Conservation (phyloP, 805 yeast species). For the Cyberlindnera japonica region DNA sequence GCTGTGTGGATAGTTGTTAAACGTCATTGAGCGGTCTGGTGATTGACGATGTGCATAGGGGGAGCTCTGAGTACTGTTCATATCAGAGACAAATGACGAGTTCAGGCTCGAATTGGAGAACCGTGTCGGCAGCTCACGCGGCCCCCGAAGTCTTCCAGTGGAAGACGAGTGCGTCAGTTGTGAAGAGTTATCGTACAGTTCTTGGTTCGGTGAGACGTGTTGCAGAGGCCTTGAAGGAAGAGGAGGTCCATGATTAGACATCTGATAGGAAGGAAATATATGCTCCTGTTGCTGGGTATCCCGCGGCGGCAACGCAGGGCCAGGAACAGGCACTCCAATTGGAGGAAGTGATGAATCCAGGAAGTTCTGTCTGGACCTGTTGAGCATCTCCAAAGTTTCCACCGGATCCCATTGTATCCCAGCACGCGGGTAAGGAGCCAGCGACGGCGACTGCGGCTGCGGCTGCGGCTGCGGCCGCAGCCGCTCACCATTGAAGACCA, state of each 20-base stretch:
- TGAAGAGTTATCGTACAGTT: not conserved
- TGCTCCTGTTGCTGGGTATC: not conserved
- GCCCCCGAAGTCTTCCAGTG: conserved; percentile 17
- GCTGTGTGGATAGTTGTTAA: not conserved
- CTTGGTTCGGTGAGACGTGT: conserved; percentile 16
- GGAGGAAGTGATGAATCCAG: not conserved
- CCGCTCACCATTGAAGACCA: too few species aligned
- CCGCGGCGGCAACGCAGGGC: conserved; percentile 3
- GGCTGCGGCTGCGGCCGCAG: too few species aligned
- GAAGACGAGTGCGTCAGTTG: conserved; percentile 6
- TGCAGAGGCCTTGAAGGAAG: conserved; percentile 24
- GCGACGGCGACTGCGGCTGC: not conserved
- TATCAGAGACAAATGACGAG: conserved; percentile 3
- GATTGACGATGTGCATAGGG: conserved; percentile 4
- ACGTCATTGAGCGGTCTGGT: conserved; percentile 4
- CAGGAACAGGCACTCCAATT: not conserved
- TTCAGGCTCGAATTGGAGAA: conserved; percentile 16
- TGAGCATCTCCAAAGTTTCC: conserved; percentile 19
- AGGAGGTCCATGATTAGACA: conserved; percentile 18
- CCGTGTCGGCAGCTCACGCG: conserved; percentile 21
- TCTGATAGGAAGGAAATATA: not conserved
- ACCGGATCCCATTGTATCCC: conserved; percentile 20
- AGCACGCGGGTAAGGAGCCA: conserved; percentile 15
- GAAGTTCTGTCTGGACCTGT: conserved; percentile 11
- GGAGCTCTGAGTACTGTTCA: not conserved